These are phyloP conservation scores for Aspergillus flavus DNA, from an alignment of 2,329 filamentous ascomycete species.

Conservation along the genomic window DNA sequence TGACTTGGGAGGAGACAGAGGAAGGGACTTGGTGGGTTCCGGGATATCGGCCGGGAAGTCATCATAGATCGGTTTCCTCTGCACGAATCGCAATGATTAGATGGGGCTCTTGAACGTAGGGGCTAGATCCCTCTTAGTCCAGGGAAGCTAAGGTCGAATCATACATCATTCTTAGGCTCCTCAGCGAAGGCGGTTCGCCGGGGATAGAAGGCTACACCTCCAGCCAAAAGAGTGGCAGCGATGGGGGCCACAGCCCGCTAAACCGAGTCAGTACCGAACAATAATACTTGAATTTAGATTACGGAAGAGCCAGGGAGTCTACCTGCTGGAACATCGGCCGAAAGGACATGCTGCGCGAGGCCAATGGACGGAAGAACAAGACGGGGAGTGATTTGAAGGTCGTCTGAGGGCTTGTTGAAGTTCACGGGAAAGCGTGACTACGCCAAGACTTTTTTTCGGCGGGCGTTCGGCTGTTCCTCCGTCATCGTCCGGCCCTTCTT, in stretches of 20 bases:
- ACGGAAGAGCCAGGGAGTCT: conserved; percentile 15
- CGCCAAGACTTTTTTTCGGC: conserved; percentile 32
- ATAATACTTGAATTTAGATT: conserved; percentile 13
- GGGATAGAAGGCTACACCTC: conserved; percentile 43
- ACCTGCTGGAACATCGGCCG: conserved; percentile 47
- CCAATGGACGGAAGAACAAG: conserved; percentile 22
- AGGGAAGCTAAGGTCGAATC: conserved; percentile 11
- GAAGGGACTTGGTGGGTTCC: conserved; percentile 26
- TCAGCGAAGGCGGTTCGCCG: conserved; percentile 47
- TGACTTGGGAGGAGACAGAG: conserved; percentile 22
- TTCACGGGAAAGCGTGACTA: conserved; percentile 14
- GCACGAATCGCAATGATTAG: conserved; percentile 1
- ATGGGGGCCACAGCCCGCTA: conserved; percentile 44
- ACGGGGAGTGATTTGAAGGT: conserved; percentile 5
- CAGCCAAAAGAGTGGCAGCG: conserved; percentile 44
- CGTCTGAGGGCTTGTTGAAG: conserved; percentile 10
- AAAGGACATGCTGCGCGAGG: conserved; percentile 40
- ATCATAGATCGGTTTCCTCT: conserved; percentile 51
- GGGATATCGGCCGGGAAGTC: conserved; percentile 38
- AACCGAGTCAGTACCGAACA: conserved; percentile 27
- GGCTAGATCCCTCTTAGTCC: not conserved
- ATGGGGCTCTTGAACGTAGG: not conserved
- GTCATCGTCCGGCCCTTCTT: conserved; percentile 28
- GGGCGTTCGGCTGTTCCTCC: conserved; percentile 29
- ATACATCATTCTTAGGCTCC: conserved; percentile 39